These are phyloP conservation scores for Auxenochlorella pyrenoidosa DNA, from an alignment of 139 green algal genomes.

Conservation along the genomic window DNA sequence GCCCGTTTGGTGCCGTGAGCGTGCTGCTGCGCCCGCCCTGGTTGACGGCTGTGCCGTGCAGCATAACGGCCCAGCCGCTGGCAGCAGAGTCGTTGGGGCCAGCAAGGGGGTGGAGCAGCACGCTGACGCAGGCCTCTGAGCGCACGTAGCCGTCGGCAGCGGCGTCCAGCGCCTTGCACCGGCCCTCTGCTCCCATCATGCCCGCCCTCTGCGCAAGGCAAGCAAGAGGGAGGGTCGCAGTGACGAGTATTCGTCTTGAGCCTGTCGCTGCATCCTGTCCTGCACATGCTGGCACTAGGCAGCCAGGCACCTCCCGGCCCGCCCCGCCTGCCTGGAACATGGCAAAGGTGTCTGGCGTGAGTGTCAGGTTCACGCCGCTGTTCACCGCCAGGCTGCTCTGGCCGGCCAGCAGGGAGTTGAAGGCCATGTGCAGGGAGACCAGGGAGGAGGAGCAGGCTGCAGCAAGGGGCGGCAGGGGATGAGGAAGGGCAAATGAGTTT, in stretches of 20 bases:
- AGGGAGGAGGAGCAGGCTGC: constrained; percentile 81
- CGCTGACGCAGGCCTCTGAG: constrained; percentile 58
- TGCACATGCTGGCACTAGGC: too few relatives aligned
- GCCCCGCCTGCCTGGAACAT: constrained; percentile 55
- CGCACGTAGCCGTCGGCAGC: constrained; percentile 85
- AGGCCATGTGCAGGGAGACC: constrained; percentile 76
- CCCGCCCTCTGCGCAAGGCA: constrained; percentile 50
- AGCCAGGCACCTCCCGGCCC: background rate
- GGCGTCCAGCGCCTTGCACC: constrained; percentile 91
- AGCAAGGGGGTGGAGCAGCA: constrained; percentile 43
- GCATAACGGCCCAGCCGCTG: constrained; percentile 26
- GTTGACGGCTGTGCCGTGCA: constrained; percentile 55
- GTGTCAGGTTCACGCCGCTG: constrained; percentile 79
- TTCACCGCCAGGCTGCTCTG: constrained; percentile 56
- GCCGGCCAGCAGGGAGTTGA: constrained; percentile 31
- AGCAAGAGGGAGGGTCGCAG: background rate
- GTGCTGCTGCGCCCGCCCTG: constrained; percentile 86
- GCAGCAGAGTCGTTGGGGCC: background rate
- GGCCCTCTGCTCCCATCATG: constrained; percentile 84
- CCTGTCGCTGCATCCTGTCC: too few relatives aligned
- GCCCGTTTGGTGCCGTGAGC: constrained; percentile 90
- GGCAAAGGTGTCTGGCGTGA: constrained; percentile 58
- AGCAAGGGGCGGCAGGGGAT: too few relatives aligned
- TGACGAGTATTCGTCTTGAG: too few relatives aligned
- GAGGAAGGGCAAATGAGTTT: too few relatives aligned